These are phyloP conservation scores for Rhododendron henanense DNA, from an alignment of 148 eudicot genomes.

Conservation along the genomic window DNA sequence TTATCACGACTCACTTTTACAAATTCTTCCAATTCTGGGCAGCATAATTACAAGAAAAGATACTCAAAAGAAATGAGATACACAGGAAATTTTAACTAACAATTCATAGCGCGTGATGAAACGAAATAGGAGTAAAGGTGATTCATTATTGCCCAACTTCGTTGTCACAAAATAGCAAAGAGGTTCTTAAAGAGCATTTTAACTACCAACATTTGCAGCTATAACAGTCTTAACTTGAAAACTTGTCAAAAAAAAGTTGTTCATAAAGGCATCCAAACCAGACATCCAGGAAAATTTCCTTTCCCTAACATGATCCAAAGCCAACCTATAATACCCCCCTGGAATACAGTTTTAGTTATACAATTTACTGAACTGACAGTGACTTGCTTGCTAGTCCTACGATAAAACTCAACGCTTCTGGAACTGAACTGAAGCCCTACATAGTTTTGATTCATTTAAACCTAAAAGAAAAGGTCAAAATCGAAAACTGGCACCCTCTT, in stretches of 20 bases:
- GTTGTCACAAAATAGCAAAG: too few relatives aligned
- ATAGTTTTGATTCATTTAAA: neutral
- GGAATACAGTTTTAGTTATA: neutral
- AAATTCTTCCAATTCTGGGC: conserved; percentile 89
- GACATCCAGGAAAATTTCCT: neutral
- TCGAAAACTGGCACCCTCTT: conserved; percentile 31
- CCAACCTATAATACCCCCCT: neutral
- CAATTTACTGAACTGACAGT: neutral
- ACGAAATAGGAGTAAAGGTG: neutral
- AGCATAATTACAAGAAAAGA: conserved; percentile 19
- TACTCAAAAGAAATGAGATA: neutral
- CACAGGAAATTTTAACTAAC: neutral
- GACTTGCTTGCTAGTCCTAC: neutral
- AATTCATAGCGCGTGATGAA: neutral
- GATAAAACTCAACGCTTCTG: neutral
- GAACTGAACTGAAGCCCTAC: neutral
- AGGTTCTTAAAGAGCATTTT: neutral
- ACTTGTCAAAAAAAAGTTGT: neutral
- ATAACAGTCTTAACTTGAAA: neutral
- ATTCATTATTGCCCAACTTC: neutral
- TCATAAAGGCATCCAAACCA: neutral
- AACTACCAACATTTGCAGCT: neutral
- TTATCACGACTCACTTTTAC: conserved; percentile 60
- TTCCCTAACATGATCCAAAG: neutral
- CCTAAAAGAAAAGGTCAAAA: neutral